Evolutionary conservation across 2,329 filamentous ascomycete genomes (phyloP).

Genomic region (Cladophialophora immunda): DNA sequence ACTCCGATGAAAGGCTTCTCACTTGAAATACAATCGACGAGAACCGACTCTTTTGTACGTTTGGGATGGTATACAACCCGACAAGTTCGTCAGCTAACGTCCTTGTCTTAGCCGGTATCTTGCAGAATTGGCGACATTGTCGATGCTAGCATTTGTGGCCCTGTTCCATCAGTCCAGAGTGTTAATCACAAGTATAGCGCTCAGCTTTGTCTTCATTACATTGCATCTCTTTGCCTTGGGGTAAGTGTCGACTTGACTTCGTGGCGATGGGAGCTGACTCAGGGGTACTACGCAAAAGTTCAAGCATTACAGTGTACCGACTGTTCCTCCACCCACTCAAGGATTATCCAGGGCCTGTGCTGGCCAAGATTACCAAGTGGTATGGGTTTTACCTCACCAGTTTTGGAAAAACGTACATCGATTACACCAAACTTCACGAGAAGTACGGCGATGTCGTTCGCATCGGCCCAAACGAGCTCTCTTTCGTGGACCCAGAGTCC

Average conservation of each 20-base stretch:
- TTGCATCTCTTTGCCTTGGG: background rate
- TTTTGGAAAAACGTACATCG: constrained; percentile 4
- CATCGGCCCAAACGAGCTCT: constrained; percentile 72
- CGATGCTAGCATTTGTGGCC: background rate
- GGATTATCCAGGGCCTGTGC: constrained; percentile 42
- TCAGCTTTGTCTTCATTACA: background rate
- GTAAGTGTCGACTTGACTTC: background rate
- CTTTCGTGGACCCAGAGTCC: constrained; percentile 69
- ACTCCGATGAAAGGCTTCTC: background rate
- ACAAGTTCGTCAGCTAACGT: background rate
- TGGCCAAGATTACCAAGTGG: constrained; percentile 7
- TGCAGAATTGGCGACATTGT: background rate
- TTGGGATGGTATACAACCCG: background rate
- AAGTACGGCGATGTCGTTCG: constrained; percentile 69
- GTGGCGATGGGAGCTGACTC: background rate
- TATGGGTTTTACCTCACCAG: background rate
- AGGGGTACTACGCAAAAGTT: background rate
- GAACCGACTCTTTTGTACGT: background rate
- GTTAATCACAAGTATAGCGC: background rate
- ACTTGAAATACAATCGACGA: background rate
- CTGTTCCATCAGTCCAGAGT: background rate
- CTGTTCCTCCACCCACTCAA: constrained; percentile 39
- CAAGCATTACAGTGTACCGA: constrained; percentile 3
- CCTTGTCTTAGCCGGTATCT: background rate
- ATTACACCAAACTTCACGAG: constrained; percentile 51